Evolutionary conservation across 495 filamentous ascomycete genomes (phyloP), one percentile per base, ranked within the genome.

Genomic region (Trypethelium eluteriae): DNA sequence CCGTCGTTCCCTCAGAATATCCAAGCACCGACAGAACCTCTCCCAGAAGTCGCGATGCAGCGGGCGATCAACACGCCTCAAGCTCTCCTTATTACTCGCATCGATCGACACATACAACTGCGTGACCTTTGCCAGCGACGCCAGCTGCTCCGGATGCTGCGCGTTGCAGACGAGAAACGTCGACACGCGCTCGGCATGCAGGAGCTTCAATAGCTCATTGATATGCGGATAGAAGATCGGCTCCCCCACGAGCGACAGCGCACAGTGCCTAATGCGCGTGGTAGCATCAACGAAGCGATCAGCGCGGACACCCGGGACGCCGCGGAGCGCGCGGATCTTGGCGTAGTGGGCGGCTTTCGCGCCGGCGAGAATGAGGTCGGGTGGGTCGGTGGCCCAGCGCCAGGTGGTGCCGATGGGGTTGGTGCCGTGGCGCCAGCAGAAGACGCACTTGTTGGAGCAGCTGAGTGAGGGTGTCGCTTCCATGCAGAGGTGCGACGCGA

Each of bases 211-310:
- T 73, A 98, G 92, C 68, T 88, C 88, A 76, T 98, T 97, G 79
- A 98, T 98, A 76, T 93, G 88, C 32, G 93, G 93, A 75, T 98
- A 98, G 82, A 97, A 98, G 69, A 98, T 96, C 5, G 93, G 93
- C 74, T 98, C 93, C 66, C 93, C 93, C 46, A 98, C 93, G 53
- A 98, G 81, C 72, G 85, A 89, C 32, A 98, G 80, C 0, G 93
- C 93, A 75, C 93, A 98, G 76, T 98, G 93, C 2, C 90, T 83
- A 68, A 98, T 95, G 38, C 86, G 83, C 88, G 96, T 93, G 41
- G 7, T 14, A 0, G 93, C 93, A 76, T 97, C 93, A 3, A 86
- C 86, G 72, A 96, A 97, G 14, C 93, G 83, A 76, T 96, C 93
- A 0, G 93, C 90, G 9, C 93, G 84, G 5, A 98, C 91, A 9